These are phyloP conservation scores for Saccharomyces kudriavzevii DNA, from an alignment of 805 yeast species.

Conservation along the genomic window DNA sequence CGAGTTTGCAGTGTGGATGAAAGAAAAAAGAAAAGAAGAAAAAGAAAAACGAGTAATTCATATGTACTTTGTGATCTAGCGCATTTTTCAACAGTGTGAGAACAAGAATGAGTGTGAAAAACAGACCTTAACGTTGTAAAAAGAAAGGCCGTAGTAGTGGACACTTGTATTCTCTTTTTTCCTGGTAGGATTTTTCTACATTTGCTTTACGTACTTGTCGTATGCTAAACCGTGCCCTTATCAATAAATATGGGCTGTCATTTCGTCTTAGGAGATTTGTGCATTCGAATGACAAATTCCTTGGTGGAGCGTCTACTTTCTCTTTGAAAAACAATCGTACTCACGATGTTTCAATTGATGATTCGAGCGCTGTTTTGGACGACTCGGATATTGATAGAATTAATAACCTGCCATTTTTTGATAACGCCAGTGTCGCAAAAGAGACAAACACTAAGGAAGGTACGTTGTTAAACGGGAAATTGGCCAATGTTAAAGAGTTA, in stretches of 20 bases:
- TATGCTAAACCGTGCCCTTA: not conserved
- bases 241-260: not conserved
- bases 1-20: not conserved
- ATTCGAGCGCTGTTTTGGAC: not conserved
- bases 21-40: not conserved
- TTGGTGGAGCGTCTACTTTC: not conserved
- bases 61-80: not conserved
- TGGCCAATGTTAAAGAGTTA: conserved; percentile 9
- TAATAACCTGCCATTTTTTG: conserved; percentile 9
- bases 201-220: not conserved
- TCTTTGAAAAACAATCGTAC: not conserved
- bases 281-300: not conserved
- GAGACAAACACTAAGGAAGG: conserved; percentile 4
- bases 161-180: not conserved
- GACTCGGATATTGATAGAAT: conserved; percentile 2
- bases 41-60: not conserved
- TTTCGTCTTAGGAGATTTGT: not conserved
- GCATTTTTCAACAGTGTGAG: not conserved
- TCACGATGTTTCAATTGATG: not conserved
- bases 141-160: too few species aligned
- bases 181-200: not conserved
- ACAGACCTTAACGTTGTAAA: too few species aligned
- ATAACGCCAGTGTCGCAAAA: not conserved
- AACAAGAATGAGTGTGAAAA: not conserved
- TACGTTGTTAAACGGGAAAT: conserved; percentile 9